Evolutionary conservation across 2,329 filamentous ascomycete species (phyloP), one percentile per base, ranked within the genome.

Genomic region (Fusarium keratoplasticum): DNA sequence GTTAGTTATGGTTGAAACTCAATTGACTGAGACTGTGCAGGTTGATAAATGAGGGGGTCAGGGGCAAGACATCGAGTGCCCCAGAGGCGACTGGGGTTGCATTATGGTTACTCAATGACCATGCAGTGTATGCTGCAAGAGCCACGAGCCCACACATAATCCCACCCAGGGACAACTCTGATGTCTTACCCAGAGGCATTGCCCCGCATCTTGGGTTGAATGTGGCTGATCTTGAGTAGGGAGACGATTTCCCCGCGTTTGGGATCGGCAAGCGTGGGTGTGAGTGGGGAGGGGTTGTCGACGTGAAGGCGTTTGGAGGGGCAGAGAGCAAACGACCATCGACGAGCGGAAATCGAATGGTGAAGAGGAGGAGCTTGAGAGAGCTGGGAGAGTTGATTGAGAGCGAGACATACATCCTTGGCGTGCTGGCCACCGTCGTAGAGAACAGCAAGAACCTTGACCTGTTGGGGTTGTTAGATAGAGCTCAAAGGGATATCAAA

Each of bases 381-480:
- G 38, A 61, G 40, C 42, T 63, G 33, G 54, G 58, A 35, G 66
- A 40, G 16, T 35, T 61, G 40, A 38, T 33, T 29, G 58, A 42
- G 61, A 64, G 47, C 66, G 33, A 63, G 61, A 70, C 87, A 84
- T 83, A 97, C 95, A 82, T 98, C 89, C 86, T 93, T 87, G 87
- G 95, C 95, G 88, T 98, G 95, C 87, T 95, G 88, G 83, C 91
- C 90, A 84, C 95, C 95, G 86, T 98, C 95, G 89, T 98, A 98
- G 79, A 98, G 90, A 80, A 97, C 94, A 82, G 95, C 89, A 83
- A 98, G 92, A 86, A 98, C 94, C 89, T 98, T 98, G 88, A 95
- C 95, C 95, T 98, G 79, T 81, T 80, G 55, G 27, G 16, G 14
- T 22, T 68, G 76, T 78, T 70, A 78, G 75, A 64, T 65, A 71